Percentiles rank a stretch among this genome's conserved stretches.
Conservation (phyloP, 1,139 yeast genomes). For the Meyerozyma sp. region DNA sequence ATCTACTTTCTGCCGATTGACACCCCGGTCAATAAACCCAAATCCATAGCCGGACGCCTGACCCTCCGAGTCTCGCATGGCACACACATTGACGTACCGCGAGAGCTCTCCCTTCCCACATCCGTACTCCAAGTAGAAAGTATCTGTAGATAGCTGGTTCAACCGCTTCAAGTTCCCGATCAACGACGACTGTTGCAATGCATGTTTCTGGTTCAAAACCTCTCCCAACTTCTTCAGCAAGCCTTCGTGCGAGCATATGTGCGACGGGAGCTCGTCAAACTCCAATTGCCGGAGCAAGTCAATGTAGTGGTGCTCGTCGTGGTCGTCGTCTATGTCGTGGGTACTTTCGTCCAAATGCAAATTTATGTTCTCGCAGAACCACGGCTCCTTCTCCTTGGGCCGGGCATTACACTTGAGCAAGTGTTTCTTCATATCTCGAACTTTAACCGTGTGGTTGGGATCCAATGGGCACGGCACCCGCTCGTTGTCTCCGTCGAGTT, state of each 20-base stretch:
- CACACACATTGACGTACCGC: constrained; percentile 55
- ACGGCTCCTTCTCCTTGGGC: constrained; percentile 29
- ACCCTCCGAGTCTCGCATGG: constrained; percentile 18
- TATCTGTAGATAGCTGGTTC: constrained; percentile 31
- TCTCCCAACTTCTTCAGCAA: constrained; percentile 35
- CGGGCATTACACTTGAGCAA: constrained; percentile 55
- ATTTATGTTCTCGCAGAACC: constrained; percentile 43
- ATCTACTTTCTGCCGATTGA: constrained; percentile 76
- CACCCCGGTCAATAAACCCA: constrained; percentile 70
- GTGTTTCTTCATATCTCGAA: constrained; percentile 51
- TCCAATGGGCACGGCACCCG: constrained; percentile 66
- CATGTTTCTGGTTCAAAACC: constrained; percentile 64
- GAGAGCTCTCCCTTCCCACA: constrained; percentile 87
- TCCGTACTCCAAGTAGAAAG: constrained; percentile 71
- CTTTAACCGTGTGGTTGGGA: constrained; percentile 69
- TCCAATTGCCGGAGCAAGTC: constrained; percentile 14
- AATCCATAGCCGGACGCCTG: constrained; percentile 31
- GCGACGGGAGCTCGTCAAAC: constrained; percentile 14
- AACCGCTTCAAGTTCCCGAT: constrained; percentile 58
- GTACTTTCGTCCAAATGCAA: constrained; percentile 3
- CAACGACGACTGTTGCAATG: constrained; percentile 75
- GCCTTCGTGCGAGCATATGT: constrained; percentile 23
- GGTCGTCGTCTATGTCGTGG: constrained; percentile 4
- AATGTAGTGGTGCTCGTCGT: constrained; percentile 15
- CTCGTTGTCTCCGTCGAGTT: constrained; percentile 6